Evolutionary conservation across 345 rosid genomes (phyloP).

Genomic region (Cardiospermum halicacabum): DNA sequence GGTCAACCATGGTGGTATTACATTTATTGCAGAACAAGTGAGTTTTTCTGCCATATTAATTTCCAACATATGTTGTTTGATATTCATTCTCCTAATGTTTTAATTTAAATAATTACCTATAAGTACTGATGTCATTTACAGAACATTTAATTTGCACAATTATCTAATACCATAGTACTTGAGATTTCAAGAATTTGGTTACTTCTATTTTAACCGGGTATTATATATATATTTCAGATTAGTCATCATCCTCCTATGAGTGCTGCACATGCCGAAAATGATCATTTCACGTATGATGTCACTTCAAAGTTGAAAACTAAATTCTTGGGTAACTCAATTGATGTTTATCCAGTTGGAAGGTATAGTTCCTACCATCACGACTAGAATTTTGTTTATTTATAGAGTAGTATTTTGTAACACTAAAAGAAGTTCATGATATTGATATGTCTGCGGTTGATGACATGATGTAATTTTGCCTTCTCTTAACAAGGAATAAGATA

Average conservation of each 20-base stretch:
- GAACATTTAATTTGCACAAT: slow-evolving; percentile 1
- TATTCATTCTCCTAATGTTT: neutral
- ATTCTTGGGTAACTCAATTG: slow-evolving; percentile 73
- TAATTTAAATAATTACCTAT: neutral
- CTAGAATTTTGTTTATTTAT: neutral
- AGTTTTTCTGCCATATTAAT: slow-evolving; percentile 7
- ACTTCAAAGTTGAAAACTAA: slow-evolving; percentile 83
- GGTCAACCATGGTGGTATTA: slow-evolving; percentile 65
- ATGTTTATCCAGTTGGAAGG: slow-evolving; percentile 85
- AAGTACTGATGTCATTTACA: slow-evolving; percentile 1
- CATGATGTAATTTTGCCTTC: neutral
- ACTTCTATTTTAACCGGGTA: neutral
- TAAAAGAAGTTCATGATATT: neutral
- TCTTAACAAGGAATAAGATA: neutral
- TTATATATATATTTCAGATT: slow-evolving; percentile 28
- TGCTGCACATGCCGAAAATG: slow-evolving; percentile 81
- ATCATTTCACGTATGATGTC: slow-evolving; percentile 67
- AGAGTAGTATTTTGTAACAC: neutral
- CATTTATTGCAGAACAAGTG: slow-evolving; percentile 88
- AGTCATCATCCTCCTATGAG: slow-evolving; percentile 89
- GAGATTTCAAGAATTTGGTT: slow-evolving; percentile 1
- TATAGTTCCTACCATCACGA: neutral
- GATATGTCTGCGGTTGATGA: neutral
- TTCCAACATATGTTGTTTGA: too few relatives aligned
- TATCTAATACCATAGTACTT: neutral